Evolutionary conservation across 1,139 yeast genomes (phyloP), one percentile per base, ranked within the genome.

Genomic region (Debaryomycetaceae sp.): DNA sequence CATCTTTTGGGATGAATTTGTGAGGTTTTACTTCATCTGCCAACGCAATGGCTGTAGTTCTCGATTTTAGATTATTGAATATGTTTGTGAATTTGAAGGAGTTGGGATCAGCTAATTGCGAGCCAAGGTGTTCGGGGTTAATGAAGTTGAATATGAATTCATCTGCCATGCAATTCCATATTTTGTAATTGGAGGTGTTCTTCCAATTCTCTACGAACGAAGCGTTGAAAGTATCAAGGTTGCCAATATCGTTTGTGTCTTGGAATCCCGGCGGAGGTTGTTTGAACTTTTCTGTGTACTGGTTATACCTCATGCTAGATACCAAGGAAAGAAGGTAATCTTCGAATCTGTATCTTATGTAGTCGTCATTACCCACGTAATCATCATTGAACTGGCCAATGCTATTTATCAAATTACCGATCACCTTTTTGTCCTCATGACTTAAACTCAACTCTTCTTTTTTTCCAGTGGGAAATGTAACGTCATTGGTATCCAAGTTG

Each of bases 131-230:
- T 47, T 76, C 75, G 1, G 97, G 97, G 49, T 84, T 88, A 45
- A 89, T 83, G 50, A 93, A 81, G 57, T 90, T 95, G 68, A 91
- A 91, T 33, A 93, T 72, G 56, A 91, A 91, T 58, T 88, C 95
- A 60, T 91, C 98, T 1, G 97, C 88, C 51, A 73, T 75, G 24
- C 67, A 56, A 56, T 86, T 76, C 78, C 95, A 93, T 6, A 89
- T 76, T 40, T 75, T 66, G 64, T 71, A 91, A 58, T 87, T 89
- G 46, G 78, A 75, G 0, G 96, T 83, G 27, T 58, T 50, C 51
- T 72, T 75, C 96, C 98, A 93, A 11, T 59, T 60, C 6, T 72
- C 72, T 17, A 86, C 73, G 74, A 85, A 93, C 24, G 70, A 64
- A 20, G 53, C 48, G 49, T 81, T 81, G 58, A 83, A 90, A 44